Conservation (phyloP, 2,329 filamentous ascomycete genomes). For the Diplodia corticola region DNA sequence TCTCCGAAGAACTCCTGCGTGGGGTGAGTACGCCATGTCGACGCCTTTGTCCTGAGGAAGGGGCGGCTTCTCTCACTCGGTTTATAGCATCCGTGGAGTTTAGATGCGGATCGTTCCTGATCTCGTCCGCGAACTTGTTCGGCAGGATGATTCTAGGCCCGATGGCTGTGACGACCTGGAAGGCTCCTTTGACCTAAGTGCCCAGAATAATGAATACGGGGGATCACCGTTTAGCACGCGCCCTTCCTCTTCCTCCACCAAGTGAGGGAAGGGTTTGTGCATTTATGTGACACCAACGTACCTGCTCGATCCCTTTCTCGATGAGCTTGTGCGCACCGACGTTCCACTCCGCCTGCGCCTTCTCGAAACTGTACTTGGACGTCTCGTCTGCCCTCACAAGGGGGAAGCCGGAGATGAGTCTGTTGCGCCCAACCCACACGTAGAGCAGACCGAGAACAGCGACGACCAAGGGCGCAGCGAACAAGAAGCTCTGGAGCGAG, state of each 20-base stretch:
- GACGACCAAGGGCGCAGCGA: not conserved
- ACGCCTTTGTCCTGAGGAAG: no score
- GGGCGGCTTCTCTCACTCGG: not conserved
- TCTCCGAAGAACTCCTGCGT: conserved; percentile 8
- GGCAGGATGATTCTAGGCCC: conserved; percentile 10
- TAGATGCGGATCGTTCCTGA: conserved; percentile 8
- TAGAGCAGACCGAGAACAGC: not conserved
- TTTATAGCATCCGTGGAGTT: not conserved
- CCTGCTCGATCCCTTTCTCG: not conserved
- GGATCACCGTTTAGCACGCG: not conserved
- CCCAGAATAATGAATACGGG: no score
- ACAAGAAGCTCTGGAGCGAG: not conserved
- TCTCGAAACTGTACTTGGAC: not conserved
- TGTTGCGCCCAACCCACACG: not conserved
- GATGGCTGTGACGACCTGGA: not conserved
- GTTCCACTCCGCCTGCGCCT: conserved; percentile 2
- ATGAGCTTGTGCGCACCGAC: not conserved
- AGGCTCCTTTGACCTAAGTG: not conserved
- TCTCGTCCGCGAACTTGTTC: not conserved
- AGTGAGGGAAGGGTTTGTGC: not conserved
- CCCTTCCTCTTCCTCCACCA: not conserved
- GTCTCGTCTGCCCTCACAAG: not conserved
- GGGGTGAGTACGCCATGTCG: not conserved
- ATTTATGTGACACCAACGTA: not conserved
- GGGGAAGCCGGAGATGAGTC: not conserved